Percentiles rank a stretch among this genome's conserved stretches.
phyloP scores from a whole-genome alignment of 2,329 filamentous ascomycete species.

The Geosmithia flava region DNA sequence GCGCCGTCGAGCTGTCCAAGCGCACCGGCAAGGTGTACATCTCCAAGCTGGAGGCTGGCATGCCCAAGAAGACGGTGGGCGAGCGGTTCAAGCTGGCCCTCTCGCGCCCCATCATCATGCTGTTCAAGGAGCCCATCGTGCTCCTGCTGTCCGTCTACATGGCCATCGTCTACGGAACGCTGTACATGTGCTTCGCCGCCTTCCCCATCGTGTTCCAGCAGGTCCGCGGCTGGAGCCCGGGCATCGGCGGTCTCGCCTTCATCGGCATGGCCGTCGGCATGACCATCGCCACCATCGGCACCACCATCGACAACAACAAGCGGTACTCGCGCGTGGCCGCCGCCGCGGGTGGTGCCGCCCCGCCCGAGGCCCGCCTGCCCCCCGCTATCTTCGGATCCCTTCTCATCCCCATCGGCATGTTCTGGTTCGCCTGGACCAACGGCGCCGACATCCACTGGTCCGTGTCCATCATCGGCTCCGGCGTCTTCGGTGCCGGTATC shows the following conservation, averaged over 20 bases:
- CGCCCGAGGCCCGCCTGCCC: constrained; percentile 51
- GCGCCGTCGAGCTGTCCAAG: constrained; percentile 36
- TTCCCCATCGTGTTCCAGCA: constrained; percentile 52
- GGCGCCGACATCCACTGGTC: constrained; percentile 42
- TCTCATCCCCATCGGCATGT: constrained; percentile 45
- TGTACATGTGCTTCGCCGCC: constrained; percentile 42
- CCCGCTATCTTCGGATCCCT: constrained; percentile 47
- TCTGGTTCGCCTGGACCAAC: constrained; percentile 57
- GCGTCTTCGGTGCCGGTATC: constrained; percentile 40
- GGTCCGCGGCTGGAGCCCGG: constrained; percentile 42
- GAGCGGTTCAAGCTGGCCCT: constrained; percentile 43
- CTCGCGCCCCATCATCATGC: constrained; percentile 50
- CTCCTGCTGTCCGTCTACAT: constrained; percentile 51
- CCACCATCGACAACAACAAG: constrained; percentile 41
- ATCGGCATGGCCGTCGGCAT: constrained; percentile 53
- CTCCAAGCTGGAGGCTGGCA: constrained; percentile 31
- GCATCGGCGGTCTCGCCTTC: constrained; percentile 49
- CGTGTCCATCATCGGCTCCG: constrained; percentile 30
- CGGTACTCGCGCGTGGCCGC: constrained; percentile 34
- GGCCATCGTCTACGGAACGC: constrained; percentile 42
- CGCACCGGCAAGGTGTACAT: constrained; percentile 43
- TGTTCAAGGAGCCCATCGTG: constrained; percentile 57
- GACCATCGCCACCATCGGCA: constrained; percentile 39
- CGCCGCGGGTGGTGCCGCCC: constrained; percentile 39
- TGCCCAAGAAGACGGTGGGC: constrained; percentile 26